Percentiles rank a stretch among this genome's conserved stretches.
phyloP scores from a whole-genome alignment of 2,329 filamentous ascomycete genomes.

The Chlorencoelia australis region DNA sequence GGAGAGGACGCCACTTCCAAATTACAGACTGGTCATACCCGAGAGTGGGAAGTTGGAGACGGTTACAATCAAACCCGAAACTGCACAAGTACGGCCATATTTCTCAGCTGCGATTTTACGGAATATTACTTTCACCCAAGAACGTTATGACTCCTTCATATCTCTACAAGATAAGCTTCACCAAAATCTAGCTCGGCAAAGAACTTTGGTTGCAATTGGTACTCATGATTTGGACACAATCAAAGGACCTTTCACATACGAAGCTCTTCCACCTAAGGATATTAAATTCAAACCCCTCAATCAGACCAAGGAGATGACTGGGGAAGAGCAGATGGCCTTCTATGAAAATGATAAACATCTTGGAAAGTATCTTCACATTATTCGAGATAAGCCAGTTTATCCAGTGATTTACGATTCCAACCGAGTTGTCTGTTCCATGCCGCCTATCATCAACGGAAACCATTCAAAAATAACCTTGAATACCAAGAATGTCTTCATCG shows the following conservation, averaged over 20 bases:
- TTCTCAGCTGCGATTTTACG: conserved; percentile 84
- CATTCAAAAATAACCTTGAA: conserved; percentile 91
- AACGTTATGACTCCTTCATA: conserved; percentile 94
- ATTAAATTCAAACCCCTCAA: conserved; percentile 89
- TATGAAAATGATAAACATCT: conserved; percentile 94
- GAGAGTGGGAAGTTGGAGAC: conserved; percentile 64
- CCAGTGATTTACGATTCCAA: conserved; percentile 92
- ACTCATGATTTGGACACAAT: conserved; percentile 94
- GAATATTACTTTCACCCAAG: conserved; percentile 84
- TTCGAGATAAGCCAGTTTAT: conserved; percentile 86
- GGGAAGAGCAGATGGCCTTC: conserved; percentile 81
- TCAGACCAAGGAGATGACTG: conserved; percentile 81
- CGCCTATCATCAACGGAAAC: conserved; percentile 95
- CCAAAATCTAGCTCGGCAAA: conserved; percentile 85
- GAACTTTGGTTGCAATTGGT: conserved; percentile 91
- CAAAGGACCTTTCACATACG: conserved; percentile 91
- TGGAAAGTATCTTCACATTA: conserved; percentile 84
- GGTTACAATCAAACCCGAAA: conserved; percentile 69
- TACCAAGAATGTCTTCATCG: conserved; percentile 91
- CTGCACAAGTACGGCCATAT: conserved; percentile 71
- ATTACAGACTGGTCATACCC: conserved; percentile 67
- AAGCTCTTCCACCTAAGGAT: conserved; percentile 81
- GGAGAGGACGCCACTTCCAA: conserved; percentile 63
- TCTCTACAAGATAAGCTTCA: conserved; percentile 95
- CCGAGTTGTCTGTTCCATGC: conserved; percentile 78